Conservation (phyloP, 2,329 filamentous ascomycete genomes). For the Fusarium odoratissimum region DNA sequence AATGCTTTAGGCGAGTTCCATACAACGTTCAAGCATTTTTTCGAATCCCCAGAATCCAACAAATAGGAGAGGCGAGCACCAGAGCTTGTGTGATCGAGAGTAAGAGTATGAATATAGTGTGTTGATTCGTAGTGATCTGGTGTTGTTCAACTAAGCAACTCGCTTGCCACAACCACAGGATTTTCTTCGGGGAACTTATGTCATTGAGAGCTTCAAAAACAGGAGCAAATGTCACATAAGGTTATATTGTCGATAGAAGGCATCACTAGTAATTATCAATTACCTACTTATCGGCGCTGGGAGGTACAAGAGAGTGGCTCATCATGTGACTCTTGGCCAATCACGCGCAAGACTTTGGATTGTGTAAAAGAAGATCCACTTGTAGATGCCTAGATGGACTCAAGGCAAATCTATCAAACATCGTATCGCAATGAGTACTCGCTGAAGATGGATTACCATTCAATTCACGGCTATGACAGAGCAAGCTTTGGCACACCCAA, state of each 20-base stretch:
- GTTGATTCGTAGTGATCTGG: constrained; percentile 24
- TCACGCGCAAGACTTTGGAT: background rate
- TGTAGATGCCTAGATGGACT: constrained; percentile 13
- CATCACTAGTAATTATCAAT: background rate
- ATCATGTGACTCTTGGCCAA: constrained; percentile 35
- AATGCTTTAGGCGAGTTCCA: constrained; percentile 19
- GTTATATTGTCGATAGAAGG: background rate
- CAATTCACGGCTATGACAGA: constrained; percentile 69
- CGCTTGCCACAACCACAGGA: background rate
- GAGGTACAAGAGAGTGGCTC: background rate
- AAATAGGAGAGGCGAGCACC: background rate
- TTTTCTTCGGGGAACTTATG: too few species aligned
- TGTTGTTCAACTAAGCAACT: background rate
- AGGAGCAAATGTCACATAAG: background rate
- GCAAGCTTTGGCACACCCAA: constrained; percentile 68
- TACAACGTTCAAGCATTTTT: constrained; percentile 30
- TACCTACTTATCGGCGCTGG: background rate
- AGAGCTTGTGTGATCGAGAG: background rate
- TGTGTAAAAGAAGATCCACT: constrained; percentile 23
- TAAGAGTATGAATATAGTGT: background rate
- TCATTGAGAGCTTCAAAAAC: background rate
- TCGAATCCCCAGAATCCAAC: constrained; percentile 1
- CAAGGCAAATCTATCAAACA: constrained; percentile 27
- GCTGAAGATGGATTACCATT: constrained; percentile 66
- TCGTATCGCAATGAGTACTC: constrained; percentile 37